Conservation (phyloP, 257 asterid species). For the Plantago ovata region DNA sequence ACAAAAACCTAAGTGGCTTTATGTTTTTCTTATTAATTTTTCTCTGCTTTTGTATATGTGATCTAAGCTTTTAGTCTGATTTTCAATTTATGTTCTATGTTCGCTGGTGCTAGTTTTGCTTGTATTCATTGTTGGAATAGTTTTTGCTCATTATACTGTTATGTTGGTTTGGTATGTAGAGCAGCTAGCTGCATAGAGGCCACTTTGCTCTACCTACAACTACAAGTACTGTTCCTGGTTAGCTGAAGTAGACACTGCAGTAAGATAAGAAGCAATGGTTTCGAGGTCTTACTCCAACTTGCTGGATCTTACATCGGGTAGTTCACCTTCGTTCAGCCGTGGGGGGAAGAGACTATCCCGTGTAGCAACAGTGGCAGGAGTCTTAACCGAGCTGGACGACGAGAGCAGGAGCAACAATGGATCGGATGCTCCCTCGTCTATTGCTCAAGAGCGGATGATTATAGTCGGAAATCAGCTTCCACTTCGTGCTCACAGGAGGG, state of each 20-base stretch:
- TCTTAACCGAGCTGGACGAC: slow-evolving; percentile 70
- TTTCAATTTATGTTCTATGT: neutral
- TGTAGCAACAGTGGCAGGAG: slow-evolving; percentile 76
- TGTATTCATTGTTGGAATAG: neutral
- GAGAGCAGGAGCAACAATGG: slow-evolving; percentile 61
- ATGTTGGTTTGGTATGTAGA: slow-evolving; percentile 19
- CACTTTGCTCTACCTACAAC: slow-evolving; percentile 2
- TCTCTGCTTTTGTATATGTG: neutral
- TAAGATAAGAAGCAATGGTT: slow-evolving; percentile 35
- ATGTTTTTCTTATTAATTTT: neutral
- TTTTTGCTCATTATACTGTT: slow-evolving; percentile 20
- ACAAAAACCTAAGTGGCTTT: too few species aligned
- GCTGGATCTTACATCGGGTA: slow-evolving; percentile 66
- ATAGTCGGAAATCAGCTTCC: slow-evolving; percentile 86
- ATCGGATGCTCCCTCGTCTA: slow-evolving; percentile 75
- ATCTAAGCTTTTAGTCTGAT: neutral
- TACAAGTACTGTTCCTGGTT: slow-evolving; percentile 3
- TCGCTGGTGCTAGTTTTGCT: neutral
- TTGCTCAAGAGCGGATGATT: slow-evolving; percentile 67
- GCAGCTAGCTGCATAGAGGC: slow-evolving; percentile 11
- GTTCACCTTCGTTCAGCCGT: slow-evolving; percentile 54
- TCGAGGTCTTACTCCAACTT: slow-evolving; percentile 84
- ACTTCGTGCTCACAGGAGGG: slow-evolving; percentile 48
- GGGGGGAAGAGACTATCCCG: slow-evolving; percentile 59
- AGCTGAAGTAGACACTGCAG: slow-evolving; percentile 2